Percentiles rank a stretch among this genome's conserved stretches.
These are phyloP conservation scores for Wickerhamiella sorbophila DNA, from an alignment of 805 yeast genomes.

Conservation along the genomic window DNA sequence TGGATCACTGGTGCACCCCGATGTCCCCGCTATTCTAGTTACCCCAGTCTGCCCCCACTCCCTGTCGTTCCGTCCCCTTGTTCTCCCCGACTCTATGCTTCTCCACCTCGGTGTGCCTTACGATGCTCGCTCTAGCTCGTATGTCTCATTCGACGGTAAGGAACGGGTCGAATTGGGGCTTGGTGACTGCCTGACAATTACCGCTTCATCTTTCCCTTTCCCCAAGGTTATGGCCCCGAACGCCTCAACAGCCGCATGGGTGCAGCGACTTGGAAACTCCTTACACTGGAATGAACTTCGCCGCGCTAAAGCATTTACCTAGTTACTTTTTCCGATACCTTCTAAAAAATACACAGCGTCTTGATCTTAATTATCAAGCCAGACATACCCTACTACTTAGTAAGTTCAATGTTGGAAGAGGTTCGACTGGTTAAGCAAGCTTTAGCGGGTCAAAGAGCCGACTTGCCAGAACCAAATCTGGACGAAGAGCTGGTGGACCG, in stretches of 20 bases:
- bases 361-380: no score
- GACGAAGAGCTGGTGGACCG: constrained; percentile 24
- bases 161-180: constrained; percentile 62
- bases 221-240: constrained; percentile 61
- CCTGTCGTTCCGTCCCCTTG: constrained; percentile 77
- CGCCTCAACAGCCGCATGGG: constrained; percentile 57
- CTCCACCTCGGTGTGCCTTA: constrained; percentile 72
- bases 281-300: constrained; percentile 90
- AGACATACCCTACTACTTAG: not conserved
- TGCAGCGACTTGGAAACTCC: constrained; percentile 55
- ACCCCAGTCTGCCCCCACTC: constrained; percentile 97
- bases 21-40: constrained; percentile 79
- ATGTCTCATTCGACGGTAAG: constrained; percentile 95
- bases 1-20: constrained; percentile 88
- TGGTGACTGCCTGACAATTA: constrained; percentile 76
- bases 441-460: not conserved
- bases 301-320: constrained; percentile 47
- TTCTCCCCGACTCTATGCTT: constrained; percentile 86
- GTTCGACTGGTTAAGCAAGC: not conserved
- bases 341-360: no score
- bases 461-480: not conserved
- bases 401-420: not conserved
- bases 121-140: constrained; percentile 75
- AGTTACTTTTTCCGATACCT: no score
- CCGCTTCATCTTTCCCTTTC: constrained; percentile 82